Conservation (phyloP, 805 yeast species). For the Teunomyces gatunensis region DNA sequence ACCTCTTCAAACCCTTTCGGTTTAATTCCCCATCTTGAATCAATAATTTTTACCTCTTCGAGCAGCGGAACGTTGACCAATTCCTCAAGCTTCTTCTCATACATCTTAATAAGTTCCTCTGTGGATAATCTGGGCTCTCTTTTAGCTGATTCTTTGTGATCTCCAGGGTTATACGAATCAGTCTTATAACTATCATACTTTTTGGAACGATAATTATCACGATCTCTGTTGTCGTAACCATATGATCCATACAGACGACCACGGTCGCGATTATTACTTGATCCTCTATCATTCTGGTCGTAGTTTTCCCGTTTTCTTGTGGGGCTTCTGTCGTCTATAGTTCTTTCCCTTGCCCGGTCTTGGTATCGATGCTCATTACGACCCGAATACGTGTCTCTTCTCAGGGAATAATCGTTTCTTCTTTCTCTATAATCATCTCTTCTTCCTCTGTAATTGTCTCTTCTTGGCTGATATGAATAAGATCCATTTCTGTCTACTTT, state of each 20-base stretch:
- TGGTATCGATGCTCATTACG: slow-evolving; percentile 5
- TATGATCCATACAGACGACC: not conserved
- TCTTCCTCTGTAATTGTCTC: slow-evolving; percentile 1
- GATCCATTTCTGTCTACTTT: slow-evolving; percentile 1
- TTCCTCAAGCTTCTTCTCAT: slow-evolving; percentile 26
- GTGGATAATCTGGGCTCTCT: slow-evolving; percentile 6
- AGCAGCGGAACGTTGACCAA: slow-evolving; percentile 45
- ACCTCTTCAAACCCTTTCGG: slow-evolving; percentile 75
- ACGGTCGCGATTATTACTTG: slow-evolving; percentile 1
- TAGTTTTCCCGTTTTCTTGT: not conserved
- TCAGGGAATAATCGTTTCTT: slow-evolving; percentile 2
- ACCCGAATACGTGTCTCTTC: not conserved
- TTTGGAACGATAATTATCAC: not conserved
- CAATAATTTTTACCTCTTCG: slow-evolving; percentile 47
- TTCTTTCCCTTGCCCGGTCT: slow-evolving; percentile 8
- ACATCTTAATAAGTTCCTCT: slow-evolving; percentile 20
- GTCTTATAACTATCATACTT: slow-evolving; percentile 1
- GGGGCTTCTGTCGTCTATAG: not conserved
- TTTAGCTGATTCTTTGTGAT: not conserved
- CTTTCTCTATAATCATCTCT: slow-evolving; percentile 6
- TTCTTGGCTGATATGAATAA: not conserved
- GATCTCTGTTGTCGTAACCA: slow-evolving; percentile 1
- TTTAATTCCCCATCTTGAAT: slow-evolving; percentile 65
- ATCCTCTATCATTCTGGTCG: not conserved
- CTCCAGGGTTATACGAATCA: not conserved